Evolutionary conservation across 768 basidiomycete genomes (phyloP).

Genomic region (Collybiopsis confluens): DNA sequence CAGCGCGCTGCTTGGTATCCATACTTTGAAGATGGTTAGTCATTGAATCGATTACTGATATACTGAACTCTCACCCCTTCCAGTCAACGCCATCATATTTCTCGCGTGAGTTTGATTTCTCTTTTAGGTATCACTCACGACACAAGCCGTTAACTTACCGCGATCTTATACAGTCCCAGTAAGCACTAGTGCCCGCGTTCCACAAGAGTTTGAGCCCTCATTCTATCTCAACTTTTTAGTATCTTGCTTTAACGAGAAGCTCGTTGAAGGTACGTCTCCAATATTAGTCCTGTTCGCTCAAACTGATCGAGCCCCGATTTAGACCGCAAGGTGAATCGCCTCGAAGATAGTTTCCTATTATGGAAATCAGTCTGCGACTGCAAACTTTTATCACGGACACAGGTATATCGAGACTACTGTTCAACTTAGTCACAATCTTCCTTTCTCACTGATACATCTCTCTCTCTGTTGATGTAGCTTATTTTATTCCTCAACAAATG

Average conservation of each 20-base stretch:
- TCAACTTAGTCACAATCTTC: no score
- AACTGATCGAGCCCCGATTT: not conserved
- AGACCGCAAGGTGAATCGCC: slow-evolving; percentile 61
- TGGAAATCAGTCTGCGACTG: slow-evolving; percentile 75
- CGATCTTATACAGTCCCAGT: slow-evolving; percentile 33
- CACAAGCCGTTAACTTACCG: not conserved
- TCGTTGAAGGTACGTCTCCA: slow-evolving; percentile 46
- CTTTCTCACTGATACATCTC: no score
- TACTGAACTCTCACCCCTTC: not conserved
- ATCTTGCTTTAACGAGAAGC: slow-evolving; percentile 77
- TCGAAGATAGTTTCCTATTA: slow-evolving; percentile 73
- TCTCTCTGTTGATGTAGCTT: slow-evolving; percentile 12
- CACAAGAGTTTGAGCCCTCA: not conserved
- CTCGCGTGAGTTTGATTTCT: slow-evolving; percentile 45
- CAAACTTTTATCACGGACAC: slow-evolving; percentile 56
- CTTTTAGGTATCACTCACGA: not conserved
- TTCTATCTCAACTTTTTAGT: slow-evolving; percentile 36
- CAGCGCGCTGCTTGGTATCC: slow-evolving; percentile 76
- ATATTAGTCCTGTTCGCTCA: not conserved
- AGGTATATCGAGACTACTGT: slow-evolving; percentile 17
- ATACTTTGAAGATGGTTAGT: slow-evolving; percentile 70
- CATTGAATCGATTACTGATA: not conserved
- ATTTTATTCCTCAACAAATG: slow-evolving; percentile 60
- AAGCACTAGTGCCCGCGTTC: slow-evolving; percentile 14
- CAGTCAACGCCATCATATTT: slow-evolving; percentile 80